phyloP scores from a whole-genome alignment of 2,329 filamentous ascomycete species.

The Pestalotiopsis sp. region DNA sequence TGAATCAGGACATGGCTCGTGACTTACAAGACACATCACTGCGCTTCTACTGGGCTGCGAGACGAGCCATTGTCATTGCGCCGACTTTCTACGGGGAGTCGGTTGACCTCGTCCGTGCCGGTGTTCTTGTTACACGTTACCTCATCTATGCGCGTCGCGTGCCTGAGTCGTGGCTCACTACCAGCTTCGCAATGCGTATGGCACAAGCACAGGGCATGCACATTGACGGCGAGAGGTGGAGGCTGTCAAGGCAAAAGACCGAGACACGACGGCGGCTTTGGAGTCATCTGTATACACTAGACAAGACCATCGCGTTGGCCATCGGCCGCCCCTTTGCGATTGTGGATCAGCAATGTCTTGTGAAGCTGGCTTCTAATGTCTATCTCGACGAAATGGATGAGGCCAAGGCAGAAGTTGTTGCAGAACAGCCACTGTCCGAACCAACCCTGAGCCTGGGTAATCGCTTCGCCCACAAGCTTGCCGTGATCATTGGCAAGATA shows the following conservation, averaged over 20 bases:
- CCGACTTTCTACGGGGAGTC: slow-evolving; percentile 44
- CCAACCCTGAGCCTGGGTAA: slow-evolving; percentile 37
- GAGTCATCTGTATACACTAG: slow-evolving; percentile 41
- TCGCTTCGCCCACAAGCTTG: slow-evolving; percentile 33
- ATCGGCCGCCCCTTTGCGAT: slow-evolving; percentile 42
- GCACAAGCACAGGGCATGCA: slow-evolving; percentile 46
- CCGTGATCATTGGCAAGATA: slow-evolving; percentile 39
- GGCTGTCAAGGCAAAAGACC: slow-evolving; percentile 36
- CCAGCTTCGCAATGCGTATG: slow-evolving; percentile 44
- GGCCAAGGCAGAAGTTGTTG: slow-evolving; percentile 13
- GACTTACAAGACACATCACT: slow-evolving; percentile 40
- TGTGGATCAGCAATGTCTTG: slow-evolving; percentile 39
- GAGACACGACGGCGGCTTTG: slow-evolving; percentile 41
- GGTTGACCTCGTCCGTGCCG: slow-evolving; percentile 41
- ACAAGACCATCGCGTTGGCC: slow-evolving; percentile 41
- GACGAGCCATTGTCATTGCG: slow-evolving; percentile 41
- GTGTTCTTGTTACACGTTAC: slow-evolving; percentile 41
- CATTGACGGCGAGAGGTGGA: slow-evolving; percentile 42
- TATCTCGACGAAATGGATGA: slow-evolving; percentile 12
- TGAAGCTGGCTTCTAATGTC: slow-evolving; percentile 38
- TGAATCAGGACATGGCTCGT: slow-evolving; percentile 35
- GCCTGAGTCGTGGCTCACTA: slow-evolving; percentile 42
- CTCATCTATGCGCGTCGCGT: slow-evolving; percentile 39
- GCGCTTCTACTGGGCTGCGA: slow-evolving; percentile 42
- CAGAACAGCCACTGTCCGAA: slow-evolving; percentile 28